Evolutionary conservation across 495 filamentous ascomycete species (phyloP).

Genomic region (Penicilliopsis zonata): DNA sequence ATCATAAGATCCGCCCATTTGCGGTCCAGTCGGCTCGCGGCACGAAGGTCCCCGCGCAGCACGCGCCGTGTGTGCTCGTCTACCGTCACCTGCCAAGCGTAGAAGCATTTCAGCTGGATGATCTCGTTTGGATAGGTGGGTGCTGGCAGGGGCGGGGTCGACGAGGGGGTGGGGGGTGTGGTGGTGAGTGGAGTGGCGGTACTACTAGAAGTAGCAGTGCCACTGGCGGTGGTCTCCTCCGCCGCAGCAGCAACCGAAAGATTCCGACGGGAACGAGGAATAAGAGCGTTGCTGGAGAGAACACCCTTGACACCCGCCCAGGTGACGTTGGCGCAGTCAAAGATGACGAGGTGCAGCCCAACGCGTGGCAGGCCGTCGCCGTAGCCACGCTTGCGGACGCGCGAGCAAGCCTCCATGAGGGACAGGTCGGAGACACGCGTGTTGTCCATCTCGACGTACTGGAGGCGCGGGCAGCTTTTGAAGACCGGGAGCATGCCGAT

Average conservation of each 20-base stretch:
- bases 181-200: constrained; percentile 10
- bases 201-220: constrained; percentile 16
- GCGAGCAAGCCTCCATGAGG: constrained; percentile 74
- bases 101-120: constrained; percentile 83
- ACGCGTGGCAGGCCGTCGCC: constrained; percentile 38
- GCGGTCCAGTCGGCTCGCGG: constrained; percentile 63
- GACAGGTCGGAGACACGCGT: constrained; percentile 79
- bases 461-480: constrained; percentile 56
- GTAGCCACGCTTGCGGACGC: constrained; percentile 55
- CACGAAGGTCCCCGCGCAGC: constrained; percentile 54
- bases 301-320: constrained; percentile 89
- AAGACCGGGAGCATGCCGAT: constrained; percentile 74
- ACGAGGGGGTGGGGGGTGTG: constrained; percentile 19
- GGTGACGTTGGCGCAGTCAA: constrained; percentile 81
- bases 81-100: constrained; percentile 89
- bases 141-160: constrained; percentile 16
- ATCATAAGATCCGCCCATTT: constrained; percentile 97
- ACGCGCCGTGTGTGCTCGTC: constrained; percentile 85
- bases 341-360: constrained; percentile 69
- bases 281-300: constrained; percentile 68
- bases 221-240: constrained; percentile 16
- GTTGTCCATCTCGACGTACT: constrained; percentile 81
- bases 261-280: constrained; percentile 30
- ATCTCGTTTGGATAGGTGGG: constrained; percentile 55
- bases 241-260: constrained; percentile 3